Percentiles rank a stretch among this genome's conserved stretches.
Conservation (phyloP, 805 yeast genomes). For the Suhomyces xylopsoci region DNA sequence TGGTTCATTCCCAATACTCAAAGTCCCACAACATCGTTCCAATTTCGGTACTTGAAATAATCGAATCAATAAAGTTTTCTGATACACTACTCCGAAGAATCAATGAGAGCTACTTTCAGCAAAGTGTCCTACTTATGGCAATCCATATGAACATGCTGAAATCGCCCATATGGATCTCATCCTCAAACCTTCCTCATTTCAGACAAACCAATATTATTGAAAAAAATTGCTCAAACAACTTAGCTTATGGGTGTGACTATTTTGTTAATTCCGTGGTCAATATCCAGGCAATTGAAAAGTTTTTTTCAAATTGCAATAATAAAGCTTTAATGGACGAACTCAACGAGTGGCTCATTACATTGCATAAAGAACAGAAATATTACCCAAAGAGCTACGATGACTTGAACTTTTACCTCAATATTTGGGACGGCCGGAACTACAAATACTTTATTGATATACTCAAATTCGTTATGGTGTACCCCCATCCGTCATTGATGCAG, state of each 20-base stretch:
- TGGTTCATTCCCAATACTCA: constrained; percentile 22
- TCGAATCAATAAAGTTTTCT: constrained; percentile 14
- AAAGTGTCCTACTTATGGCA: constrained; percentile 27
- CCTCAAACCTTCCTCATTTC: constrained; percentile 12
- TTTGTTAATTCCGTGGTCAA: constrained; percentile 23
- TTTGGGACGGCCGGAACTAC: constrained; percentile 31
- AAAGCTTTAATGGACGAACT: constrained; percentile 10
- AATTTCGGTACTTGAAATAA: constrained; percentile 13
- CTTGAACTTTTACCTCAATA: constrained; percentile 22
- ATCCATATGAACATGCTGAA: constrained; percentile 23
- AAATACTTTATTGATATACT: constrained; percentile 23
- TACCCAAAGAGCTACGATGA: constrained; percentile 20
- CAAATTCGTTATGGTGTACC: constrained; percentile 30
- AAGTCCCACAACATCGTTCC: constrained; percentile 10
- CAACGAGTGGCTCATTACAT: constrained; percentile 14
- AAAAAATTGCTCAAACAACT: constrained; percentile 23
- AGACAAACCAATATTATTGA: constrained; percentile 15
- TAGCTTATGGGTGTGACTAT: constrained; percentile 19
- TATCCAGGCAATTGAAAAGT: constrained; percentile 10
- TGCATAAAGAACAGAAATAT: constrained; percentile 12
- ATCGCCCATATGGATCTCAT: constrained; percentile 28
- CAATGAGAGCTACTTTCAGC: constrained; percentile 22
- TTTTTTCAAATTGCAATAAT: constrained; percentile 8
- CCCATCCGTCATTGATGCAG: constrained; percentile 22
- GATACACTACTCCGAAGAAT: constrained; percentile 7